phyloP scores from a whole-genome alignment of 2,329 filamentous ascomycete genomes.

The Hymenoscyphus albidus region DNA sequence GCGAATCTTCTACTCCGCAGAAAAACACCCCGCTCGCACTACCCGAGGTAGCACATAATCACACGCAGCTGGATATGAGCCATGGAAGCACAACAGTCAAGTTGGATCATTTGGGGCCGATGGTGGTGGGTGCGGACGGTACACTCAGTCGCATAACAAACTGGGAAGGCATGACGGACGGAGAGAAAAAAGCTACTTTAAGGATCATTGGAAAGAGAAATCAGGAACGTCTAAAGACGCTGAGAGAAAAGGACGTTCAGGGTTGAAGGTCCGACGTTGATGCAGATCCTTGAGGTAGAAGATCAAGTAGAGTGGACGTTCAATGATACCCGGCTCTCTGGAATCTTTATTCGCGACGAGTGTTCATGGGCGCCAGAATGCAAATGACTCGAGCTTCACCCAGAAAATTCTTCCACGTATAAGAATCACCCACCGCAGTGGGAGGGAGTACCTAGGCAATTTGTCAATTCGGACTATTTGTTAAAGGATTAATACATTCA shows the following conservation, averaged over 20 bases:
- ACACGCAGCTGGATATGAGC: constrained; percentile 22
- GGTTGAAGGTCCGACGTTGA: neutral
- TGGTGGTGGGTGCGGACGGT: constrained; percentile 72
- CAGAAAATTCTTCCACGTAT: no score
- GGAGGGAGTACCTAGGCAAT: no score
- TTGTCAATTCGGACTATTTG: no score
- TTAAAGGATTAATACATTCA: no score
- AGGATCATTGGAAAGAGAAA: constrained; percentile 67
- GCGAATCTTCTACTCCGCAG: neutral
- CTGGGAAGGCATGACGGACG: constrained; percentile 67
- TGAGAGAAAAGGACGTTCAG: constrained; percentile 42
- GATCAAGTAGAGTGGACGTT: no score
- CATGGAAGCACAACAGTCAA: constrained; percentile 41
- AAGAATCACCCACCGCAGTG: no score
- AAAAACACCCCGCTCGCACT: constrained; percentile 20
- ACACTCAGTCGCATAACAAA: constrained; percentile 68
- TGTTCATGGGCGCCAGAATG: no score
- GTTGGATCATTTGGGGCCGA: constrained; percentile 66
- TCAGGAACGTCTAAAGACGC: constrained; percentile 53
- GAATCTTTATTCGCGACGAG: no score
- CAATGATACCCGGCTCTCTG: no score
- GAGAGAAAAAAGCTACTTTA: constrained; percentile 64
- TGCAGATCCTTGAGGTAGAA: neutral
- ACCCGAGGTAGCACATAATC: constrained; percentile 17
- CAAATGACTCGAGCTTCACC: no score